Evolutionary conservation across 2,329 filamentous ascomycete species (phyloP).

Genomic region (Colletotrichum sp.): DNA sequence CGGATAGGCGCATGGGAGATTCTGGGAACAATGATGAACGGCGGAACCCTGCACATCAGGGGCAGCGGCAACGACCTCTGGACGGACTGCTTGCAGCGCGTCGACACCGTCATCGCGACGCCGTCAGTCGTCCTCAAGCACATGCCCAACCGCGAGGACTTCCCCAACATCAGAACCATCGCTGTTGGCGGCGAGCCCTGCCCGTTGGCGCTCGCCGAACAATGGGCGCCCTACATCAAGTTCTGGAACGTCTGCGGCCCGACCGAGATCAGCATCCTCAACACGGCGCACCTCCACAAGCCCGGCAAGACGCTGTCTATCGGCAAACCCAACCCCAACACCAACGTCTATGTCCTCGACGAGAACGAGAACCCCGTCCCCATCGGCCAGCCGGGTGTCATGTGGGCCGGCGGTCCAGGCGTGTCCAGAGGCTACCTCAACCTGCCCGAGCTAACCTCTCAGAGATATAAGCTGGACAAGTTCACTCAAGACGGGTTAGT

Average conservation of each 20-base stretch:
- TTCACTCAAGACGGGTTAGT: constrained; percentile 57
- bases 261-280: constrained; percentile 65
- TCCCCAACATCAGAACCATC: constrained; percentile 20
- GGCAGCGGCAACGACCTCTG: constrained; percentile 23
- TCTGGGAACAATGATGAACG: constrained; percentile 39
- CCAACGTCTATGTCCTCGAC: constrained; percentile 59
- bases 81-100: constrained; percentile 19
- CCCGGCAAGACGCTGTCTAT: constrained; percentile 53
- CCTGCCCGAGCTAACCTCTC: constrained; percentile 53
- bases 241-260: constrained; percentile 65
- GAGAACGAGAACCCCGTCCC: constrained; percentile 44
- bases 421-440: constrained; percentile 62
- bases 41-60: constrained; percentile 23
- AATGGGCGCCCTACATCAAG: constrained; percentile 53
- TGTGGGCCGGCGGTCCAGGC: constrained; percentile 63
- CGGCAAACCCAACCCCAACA: constrained; percentile 61
- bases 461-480: constrained; percentile 53
- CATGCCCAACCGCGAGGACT: constrained; percentile 18
- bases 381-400: constrained; percentile 52
- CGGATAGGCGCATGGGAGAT: constrained; percentile 63
- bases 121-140: constrained; percentile 23
- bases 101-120: constrained; percentile 24
- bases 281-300: constrained; percentile 40
- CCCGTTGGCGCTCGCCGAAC: constrained; percentile 49
- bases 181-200: constrained; percentile 23